Evolutionary conservation across 352 stramenopile species (phyloP).

Genomic region (Phytophthora melonis): DNA sequence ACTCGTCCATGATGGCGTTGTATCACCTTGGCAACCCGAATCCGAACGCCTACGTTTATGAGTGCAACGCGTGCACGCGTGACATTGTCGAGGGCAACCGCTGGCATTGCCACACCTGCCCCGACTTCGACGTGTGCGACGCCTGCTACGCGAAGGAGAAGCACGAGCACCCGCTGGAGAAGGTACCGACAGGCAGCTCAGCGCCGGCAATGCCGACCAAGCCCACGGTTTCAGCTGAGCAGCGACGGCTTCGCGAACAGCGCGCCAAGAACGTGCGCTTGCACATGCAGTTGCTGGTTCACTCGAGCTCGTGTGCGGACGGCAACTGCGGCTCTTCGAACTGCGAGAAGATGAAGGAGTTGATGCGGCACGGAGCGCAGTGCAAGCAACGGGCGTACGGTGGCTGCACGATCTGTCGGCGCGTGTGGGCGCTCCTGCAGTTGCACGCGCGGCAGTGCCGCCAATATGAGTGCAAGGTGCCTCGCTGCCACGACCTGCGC

Average conservation of each 20-base stretch:
- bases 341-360: slow-evolving; percentile 99
- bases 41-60: slow-evolving; percentile 88
- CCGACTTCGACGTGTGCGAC: slow-evolving; percentile 92
- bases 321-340: slow-evolving; percentile 96
- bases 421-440: slow-evolving; percentile 97
- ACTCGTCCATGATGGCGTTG: slow-evolving; percentile 99
- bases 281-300: slow-evolving; percentile 98
- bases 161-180: slow-evolving; percentile 82
- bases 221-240: slow-evolving; percentile 55
- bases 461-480: slow-evolving; percentile 94
- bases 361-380: slow-evolving; percentile 95
- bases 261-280: slow-evolving; percentile 96
- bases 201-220: slow-evolving; percentile 1
- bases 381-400: slow-evolving; percentile 94
- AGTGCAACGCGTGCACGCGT: slow-evolving; percentile 86
- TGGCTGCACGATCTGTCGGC: slow-evolving; percentile 96
- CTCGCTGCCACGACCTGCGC: slow-evolving; percentile 96
- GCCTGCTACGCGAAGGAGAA: slow-evolving; percentile 88
- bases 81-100: slow-evolving; percentile 88
- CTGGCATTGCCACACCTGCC: slow-evolving; percentile 91
- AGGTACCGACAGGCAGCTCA: slow-evolving; percentile 76
- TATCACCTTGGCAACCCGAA: slow-evolving; percentile 98
- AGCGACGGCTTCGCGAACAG: slow-evolving; percentile 79
- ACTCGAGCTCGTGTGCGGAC: slow-evolving; percentile 95
- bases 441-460: slow-evolving; percentile 98